Evolutionary conservation across 2,329 filamentous ascomycete species (phyloP), one percentile per base, ranked within the genome.

Genomic region (Colletotrichum shisoi): DNA sequence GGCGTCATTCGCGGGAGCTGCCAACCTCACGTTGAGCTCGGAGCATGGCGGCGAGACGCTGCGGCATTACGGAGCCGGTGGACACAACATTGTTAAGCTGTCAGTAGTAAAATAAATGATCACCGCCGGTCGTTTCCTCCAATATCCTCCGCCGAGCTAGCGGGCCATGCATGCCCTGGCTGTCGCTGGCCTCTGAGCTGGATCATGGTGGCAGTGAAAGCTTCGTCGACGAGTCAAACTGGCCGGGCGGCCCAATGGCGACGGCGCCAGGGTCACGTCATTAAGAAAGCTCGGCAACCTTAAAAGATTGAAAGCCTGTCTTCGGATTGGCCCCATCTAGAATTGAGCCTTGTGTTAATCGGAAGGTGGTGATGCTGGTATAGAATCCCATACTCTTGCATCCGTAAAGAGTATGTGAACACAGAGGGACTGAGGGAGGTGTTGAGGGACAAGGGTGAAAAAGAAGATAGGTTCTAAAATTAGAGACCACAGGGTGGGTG

Each of bases 181-280:
- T 49, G 37, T 31, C 48, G 44, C 34, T 24, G 61, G 45, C 31
- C 60, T 64, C 31, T 64, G 48, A 58, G 64, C 64, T 67, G 24
- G 61, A 19, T 48, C 4, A 24, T 51, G 37, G 61, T 65, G 65
- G 61, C 65, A 37, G 61, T 67, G 64, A 64, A 19, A 37, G 48
- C 61, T 31, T 54, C 19, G 53, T 58, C 54, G 11, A 46, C 40
- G 40, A 27, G 53, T 58, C 39, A 21, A 39, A 13, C 34, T n/a
- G 46, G 34, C 34, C 17, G 8, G 34, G 11, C 48, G 31, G 37
- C 64, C 64, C 60, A 59, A 63, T 63, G 21, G 45, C 31, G 42
- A 37, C 7, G 21, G 13, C 21, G 48, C 19, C 34, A 44, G 19
- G 54, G 9, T 37, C 17, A 31, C 49, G 34, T 46, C 19, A 53